phyloP scores from a whole-genome alignment of 2,329 filamentous ascomycete species.

The Sporothrix pseudoabietina region DNA sequence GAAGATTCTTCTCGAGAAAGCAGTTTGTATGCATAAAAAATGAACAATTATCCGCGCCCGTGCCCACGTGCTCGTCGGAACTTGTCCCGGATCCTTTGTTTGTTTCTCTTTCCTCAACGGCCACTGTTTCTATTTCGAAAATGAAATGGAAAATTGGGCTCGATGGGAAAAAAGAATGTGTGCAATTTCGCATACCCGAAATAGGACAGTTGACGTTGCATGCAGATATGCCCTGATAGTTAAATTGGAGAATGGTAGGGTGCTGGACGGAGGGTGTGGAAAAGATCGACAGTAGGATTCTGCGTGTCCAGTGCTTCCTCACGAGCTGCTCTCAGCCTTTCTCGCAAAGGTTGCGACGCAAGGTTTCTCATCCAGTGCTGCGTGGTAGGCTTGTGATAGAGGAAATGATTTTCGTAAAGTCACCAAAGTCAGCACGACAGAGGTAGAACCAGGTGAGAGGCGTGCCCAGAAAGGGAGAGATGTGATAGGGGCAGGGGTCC shows the following conservation, averaged over 20 bases:
- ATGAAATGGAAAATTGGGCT: neutral
- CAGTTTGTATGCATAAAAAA: neutral
- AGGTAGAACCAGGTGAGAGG: neutral
- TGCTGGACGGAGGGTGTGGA: slow-evolving; percentile 12
- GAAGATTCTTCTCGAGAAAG: neutral
- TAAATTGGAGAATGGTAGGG: slow-evolving; percentile 12
- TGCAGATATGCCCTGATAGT: slow-evolving; percentile 13
- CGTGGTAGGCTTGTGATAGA: neutral
- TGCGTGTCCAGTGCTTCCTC: slow-evolving; percentile 35
- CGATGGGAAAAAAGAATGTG: neutral
- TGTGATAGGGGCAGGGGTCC: slow-evolving; percentile 26
- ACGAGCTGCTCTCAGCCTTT: slow-evolving; percentile 13
- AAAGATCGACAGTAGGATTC: slow-evolving; percentile 23
- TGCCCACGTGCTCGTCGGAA: neutral
- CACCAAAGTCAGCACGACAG: neutral
- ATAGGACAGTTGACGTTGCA: slow-evolving; percentile 23
- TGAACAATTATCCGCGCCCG: neutral
- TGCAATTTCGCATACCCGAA: slow-evolving; percentile 23
- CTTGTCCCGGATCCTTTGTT: neutral
- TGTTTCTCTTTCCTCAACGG: slow-evolving; percentile 1
- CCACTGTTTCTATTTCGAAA: neutral
- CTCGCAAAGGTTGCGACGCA: neutral
- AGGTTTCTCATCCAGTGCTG: neutral
- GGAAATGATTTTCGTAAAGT: neutral
- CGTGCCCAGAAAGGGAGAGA: neutral